phyloP scores from a whole-genome alignment of 2,329 filamentous ascomycete species.

The Cercospora sp. region DNA sequence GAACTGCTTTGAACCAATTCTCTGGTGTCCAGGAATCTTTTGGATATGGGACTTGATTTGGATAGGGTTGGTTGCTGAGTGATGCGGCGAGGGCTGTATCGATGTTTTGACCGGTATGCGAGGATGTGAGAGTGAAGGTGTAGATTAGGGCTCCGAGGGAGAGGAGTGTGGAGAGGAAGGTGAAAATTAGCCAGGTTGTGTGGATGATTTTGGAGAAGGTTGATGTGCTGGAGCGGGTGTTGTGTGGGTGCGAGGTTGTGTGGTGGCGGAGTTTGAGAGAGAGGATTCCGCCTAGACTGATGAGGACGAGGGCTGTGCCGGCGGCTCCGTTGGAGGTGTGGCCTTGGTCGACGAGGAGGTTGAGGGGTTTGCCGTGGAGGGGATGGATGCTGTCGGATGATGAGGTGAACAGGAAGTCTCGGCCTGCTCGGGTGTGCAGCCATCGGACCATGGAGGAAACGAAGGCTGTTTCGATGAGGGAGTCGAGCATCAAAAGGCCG shows the following conservation, averaged over 20 bases:
- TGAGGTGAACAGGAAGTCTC: slow-evolving; percentile 27
- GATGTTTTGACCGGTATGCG: slow-evolving; percentile 30
- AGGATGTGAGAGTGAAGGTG: slow-evolving; percentile 31
- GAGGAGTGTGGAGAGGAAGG: slow-evolving; percentile 28
- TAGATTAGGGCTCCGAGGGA: slow-evolving; percentile 32
- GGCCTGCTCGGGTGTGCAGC: slow-evolving; percentile 32
- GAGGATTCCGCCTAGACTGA: slow-evolving; percentile 33
- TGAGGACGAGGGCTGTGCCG: slow-evolving; percentile 35
- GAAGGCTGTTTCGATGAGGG: slow-evolving; percentile 33
- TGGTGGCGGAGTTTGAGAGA: slow-evolving; percentile 27
- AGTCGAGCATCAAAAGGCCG: slow-evolving; percentile 30
- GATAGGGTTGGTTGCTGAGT: slow-evolving; percentile 32
- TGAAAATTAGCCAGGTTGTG: slow-evolving; percentile 31
- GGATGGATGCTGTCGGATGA: slow-evolving; percentile 32
- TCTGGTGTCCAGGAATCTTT: slow-evolving; percentile 33
- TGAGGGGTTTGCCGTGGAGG: slow-evolving; percentile 46
- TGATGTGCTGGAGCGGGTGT: slow-evolving; percentile 2
- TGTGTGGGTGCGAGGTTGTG: background rate
- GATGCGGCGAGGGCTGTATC: slow-evolving; percentile 25
- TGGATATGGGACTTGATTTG: slow-evolving; percentile 34
- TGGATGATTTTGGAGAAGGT: slow-evolving; percentile 15
- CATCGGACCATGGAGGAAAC: slow-evolving; percentile 35
- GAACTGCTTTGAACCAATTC: slow-evolving; percentile 34
- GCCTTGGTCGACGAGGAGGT: slow-evolving; percentile 35
- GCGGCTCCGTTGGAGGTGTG: slow-evolving; percentile 37